Evolutionary conservation across 2,329 filamentous ascomycete species (phyloP).

Genomic region (Verticillium nonalfalfae): DNA sequence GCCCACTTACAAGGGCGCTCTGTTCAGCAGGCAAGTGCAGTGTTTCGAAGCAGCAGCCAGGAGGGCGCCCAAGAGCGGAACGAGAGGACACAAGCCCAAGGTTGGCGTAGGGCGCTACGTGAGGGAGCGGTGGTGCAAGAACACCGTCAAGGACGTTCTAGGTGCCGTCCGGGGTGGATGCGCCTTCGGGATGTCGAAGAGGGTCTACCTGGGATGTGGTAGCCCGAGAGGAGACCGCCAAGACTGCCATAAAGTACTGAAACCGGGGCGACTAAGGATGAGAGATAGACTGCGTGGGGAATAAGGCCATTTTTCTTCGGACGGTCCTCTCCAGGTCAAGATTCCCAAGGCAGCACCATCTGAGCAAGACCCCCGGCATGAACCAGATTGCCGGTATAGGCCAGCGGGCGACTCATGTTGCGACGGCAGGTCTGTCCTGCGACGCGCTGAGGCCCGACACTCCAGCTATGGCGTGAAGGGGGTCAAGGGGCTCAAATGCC

Average conservation of each 20-base stretch:
- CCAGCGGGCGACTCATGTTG: background rate
- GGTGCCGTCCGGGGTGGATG: background rate
- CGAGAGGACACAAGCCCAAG: background rate
- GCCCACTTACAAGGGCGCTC: background rate
- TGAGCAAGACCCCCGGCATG: background rate
- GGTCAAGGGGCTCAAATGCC: too few species aligned
- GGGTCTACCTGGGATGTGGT: background rate
- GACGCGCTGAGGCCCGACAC: background rate
- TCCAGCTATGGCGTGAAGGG: too few species aligned
- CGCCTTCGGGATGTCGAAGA: background rate
- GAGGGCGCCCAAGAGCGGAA: background rate
- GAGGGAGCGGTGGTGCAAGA: background rate
- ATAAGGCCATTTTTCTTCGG: background rate
- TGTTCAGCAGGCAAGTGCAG: background rate
- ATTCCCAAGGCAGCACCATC: background rate
- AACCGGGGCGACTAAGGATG: background rate
- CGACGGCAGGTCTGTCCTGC: background rate
- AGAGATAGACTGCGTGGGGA: background rate
- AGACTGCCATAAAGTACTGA: background rate
- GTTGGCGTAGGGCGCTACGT: background rate
- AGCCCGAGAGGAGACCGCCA: background rate
- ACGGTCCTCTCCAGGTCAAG: background rate
- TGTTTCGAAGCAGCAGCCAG: background rate
- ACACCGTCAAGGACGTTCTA: background rate
- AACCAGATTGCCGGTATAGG: background rate